Conservation (phyloP, 192 early-diverging fungal species). For the Radiomyces spectabilis region DNA sequence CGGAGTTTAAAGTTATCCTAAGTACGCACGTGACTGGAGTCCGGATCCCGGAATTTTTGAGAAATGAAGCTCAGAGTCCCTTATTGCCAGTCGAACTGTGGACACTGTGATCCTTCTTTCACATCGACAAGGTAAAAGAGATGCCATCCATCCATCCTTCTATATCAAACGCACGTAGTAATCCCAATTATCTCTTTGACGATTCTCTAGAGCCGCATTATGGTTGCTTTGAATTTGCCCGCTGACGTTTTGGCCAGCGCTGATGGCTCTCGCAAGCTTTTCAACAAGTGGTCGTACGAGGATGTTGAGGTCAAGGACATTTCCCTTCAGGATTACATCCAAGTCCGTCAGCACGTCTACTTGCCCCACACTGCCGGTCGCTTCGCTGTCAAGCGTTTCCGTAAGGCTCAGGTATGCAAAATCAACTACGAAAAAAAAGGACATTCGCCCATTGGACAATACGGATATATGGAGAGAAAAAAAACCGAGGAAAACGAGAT, state of each 20-base stretch:
- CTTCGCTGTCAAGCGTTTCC: constrained; percentile 93
- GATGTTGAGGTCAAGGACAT: constrained; percentile 88
- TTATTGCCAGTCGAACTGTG: too few species aligned
- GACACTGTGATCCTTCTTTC: too few species aligned
- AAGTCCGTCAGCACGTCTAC: constrained; percentile 87
- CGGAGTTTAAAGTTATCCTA: too few species aligned
- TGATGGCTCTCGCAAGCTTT: constrained; percentile 51
- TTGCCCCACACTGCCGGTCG: constrained; percentile 97
- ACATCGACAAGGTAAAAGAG: background rate
- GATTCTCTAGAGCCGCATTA: constrained; percentile 2
- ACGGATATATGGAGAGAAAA: background rate
- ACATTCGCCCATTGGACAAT: background rate
- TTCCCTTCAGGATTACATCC: constrained; percentile 84
- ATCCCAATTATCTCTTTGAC: background rate
- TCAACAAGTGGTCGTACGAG: constrained; percentile 87
- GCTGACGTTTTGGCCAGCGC: constrained; percentile 44
- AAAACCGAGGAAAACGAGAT: too few species aligned
- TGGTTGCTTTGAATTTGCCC: constrained; percentile 48
- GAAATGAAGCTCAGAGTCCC: too few species aligned
- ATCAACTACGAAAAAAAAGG: background rate
- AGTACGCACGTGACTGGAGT: too few species aligned
- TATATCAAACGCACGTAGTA: background rate
- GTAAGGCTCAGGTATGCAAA: constrained; percentile 94
- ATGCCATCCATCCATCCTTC: constrained; percentile 4
- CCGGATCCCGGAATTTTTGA: too few species aligned